Conservation (phyloP, 1,139 yeast genomes). For the Entelexis paramagnoliae region DNA sequence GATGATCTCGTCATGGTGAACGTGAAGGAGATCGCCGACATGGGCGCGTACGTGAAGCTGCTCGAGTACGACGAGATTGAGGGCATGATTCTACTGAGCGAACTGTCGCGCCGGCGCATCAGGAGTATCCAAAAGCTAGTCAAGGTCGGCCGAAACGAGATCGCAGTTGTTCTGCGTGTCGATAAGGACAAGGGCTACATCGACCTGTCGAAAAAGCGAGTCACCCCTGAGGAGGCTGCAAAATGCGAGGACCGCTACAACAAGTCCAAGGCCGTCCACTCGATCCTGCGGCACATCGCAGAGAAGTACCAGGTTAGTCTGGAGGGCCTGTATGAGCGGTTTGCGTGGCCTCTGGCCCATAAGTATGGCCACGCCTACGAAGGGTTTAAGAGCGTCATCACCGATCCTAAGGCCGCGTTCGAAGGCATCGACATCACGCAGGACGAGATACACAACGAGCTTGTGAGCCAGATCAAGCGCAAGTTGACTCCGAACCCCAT, state of each 20-base stretch:
- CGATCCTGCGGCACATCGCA: conserved; percentile 94
- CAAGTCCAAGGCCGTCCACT: conserved; percentile 94
- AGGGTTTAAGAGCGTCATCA: conserved; percentile 91
- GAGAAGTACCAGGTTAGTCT: conserved; percentile 85
- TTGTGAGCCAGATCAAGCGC: conserved; percentile 75
- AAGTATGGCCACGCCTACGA: conserved; percentile 96
- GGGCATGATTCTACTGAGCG: conserved; percentile 95
- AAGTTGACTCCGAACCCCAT: conserved; percentile 97
- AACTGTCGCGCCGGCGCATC: conserved; percentile 95
- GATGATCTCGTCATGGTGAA: conserved; percentile 98
- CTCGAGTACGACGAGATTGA: conserved; percentile 96
- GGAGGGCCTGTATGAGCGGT: conserved; percentile 71
- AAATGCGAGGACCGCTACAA: conserved; percentile 97
- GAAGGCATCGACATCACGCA: conserved; percentile 70
- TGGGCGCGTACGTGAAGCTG: conserved; percentile 95
- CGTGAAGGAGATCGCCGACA: conserved; percentile 95
- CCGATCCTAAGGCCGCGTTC: conserved; percentile 74
- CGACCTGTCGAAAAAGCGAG: conserved; percentile 95
- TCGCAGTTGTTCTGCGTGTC: conserved; percentile 96
- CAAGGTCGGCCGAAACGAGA: conserved; percentile 97
- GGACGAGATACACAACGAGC: conserved; percentile 54
- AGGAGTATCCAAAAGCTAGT: conserved; percentile 94
- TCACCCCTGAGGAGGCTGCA: conserved; percentile 92
- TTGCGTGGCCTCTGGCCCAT: conserved; percentile 96
- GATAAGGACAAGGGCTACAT: conserved; percentile 98